Base-by-base conservation (phyloP, 306 rosid genomes). In the Cicer chorassanicum region DNA sequence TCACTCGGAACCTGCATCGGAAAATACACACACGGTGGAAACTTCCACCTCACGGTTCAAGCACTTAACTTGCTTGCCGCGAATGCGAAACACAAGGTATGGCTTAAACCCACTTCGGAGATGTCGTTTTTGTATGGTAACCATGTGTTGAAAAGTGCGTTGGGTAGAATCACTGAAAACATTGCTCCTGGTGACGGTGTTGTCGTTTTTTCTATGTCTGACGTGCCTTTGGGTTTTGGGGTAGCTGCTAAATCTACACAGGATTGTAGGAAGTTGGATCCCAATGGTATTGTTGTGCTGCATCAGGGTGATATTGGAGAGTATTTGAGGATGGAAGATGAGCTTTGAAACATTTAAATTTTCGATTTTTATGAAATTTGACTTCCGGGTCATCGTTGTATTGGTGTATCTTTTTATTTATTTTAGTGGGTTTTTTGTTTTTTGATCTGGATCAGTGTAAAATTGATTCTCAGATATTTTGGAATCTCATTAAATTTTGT, bases 191-290 rank as follows among this genome's bases (percentile, higher is more conserved):
- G 97, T 4, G 97, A 94, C 56, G 97, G 98, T 1, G 97, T 94
- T 9, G 91, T 91, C 4, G 93, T 94, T 14, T 94, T 91, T 54
- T 91, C 96, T 6, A 91, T 91, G 97, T 76, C 98, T 0, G 98
- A 94, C 69, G 90, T 91, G 21, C 95, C 97, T 0, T 75, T 94
- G 77, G 98, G 98, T 7, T 94, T 94, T 18, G 98, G 98, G 6
- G 29, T 94, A 7, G 90, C 96, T 0, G 96, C 98, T 1, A 91
- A 91, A 83, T 89, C 96, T 0, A 90, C 97, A 0, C 97, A 91
- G 88, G 98, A 91, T 57, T 94, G 98, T 65, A 86, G 97, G 89
- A 94, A 94, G 83, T 60, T 94, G 84, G 98, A 94, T 60, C 97
- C 97, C 1, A 94, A 91, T 73, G 97, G 86, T 5, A 91, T 88